phyloP scores from a whole-genome alignment of 208 protist genomes.

The Wallacemonas sp. region DNA sequence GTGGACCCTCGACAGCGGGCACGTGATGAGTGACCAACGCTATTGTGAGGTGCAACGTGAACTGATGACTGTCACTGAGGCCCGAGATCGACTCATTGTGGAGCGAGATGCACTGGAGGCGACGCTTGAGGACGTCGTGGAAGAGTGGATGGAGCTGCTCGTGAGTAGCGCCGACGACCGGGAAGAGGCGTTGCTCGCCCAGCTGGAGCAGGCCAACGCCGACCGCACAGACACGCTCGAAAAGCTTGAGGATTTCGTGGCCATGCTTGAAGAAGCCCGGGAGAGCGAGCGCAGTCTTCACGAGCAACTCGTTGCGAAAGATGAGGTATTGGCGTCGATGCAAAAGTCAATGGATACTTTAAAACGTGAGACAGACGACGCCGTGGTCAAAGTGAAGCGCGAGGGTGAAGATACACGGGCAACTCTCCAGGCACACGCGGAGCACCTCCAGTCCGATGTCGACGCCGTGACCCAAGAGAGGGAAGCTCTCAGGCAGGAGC shows the following conservation, averaged over 20 bases:
- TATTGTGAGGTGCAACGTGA: conserved; percentile 10
- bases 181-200: not conserved
- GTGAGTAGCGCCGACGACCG: conserved; percentile 3
- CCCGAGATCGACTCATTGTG: not conserved
- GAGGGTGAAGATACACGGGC: not conserved
- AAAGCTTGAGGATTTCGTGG: conserved; percentile 42
- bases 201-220: conserved; percentile 26
- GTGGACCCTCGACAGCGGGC: conserved; percentile 4
- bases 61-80: not conserved
- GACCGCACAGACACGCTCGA: conserved; percentile 24
- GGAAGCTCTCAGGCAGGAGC: not conserved
- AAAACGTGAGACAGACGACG: not conserved
- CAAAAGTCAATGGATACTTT: not conserved
- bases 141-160: conserved; percentile 23
- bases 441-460: not conserved
- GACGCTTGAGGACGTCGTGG: conserved; percentile 18
- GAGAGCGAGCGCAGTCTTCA: conserved; percentile 17
- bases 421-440: not conserved
- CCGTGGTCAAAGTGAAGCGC: not conserved
- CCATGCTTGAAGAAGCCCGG: conserved; percentile 31
- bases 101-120: conserved; percentile 17
- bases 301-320: not conserved
- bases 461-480: not conserved
- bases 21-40: not conserved
- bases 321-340: not conserved